Evolutionary conservation across 495 filamentous ascomycete genomes (phyloP).

Genomic region (Penicillium cinerascens): DNA sequence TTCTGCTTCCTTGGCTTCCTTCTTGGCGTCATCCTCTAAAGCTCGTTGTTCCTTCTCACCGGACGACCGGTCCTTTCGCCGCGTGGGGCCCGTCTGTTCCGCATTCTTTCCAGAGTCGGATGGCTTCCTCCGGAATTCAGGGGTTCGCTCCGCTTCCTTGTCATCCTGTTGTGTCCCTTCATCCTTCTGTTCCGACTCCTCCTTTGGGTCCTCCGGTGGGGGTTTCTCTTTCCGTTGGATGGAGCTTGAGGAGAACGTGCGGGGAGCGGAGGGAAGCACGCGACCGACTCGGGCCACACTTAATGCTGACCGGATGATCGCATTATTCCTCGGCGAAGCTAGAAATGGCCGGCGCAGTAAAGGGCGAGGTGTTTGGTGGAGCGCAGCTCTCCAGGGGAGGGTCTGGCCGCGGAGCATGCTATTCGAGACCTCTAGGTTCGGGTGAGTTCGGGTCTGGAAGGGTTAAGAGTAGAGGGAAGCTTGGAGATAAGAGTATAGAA

Average conservation of each 20-base stretch:
- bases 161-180: constrained; percentile 29
- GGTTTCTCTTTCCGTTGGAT: constrained; percentile 43
- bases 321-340: constrained; percentile 38
- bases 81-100: constrained; percentile 27
- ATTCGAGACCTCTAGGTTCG: constrained; percentile 16
- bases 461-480: background rate
- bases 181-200: constrained; percentile 32
- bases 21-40: constrained; percentile 41
- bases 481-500: constrained; percentile 2
- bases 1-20: constrained; percentile 34
- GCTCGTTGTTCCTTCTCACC: constrained; percentile 39
- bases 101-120: constrained; percentile 34
- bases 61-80: constrained; percentile 38
- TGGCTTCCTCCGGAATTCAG: constrained; percentile 34
- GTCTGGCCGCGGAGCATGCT: constrained; percentile 56
- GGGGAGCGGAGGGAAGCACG: constrained; percentile 30
- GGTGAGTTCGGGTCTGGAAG: background rate
- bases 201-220: constrained; percentile 35
- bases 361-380: constrained; percentile 44
- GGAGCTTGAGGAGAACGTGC: constrained; percentile 43
- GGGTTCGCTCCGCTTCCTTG: constrained; percentile 29
- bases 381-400: constrained; percentile 54
- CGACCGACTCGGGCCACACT: constrained; percentile 25
- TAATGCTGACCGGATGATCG: constrained; percentile 31
- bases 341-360: constrained; percentile 32